These are phyloP conservation scores for Parietaria judaica DNA, from an alignment of 306 rosid species.

Conservation along the genomic window DNA sequence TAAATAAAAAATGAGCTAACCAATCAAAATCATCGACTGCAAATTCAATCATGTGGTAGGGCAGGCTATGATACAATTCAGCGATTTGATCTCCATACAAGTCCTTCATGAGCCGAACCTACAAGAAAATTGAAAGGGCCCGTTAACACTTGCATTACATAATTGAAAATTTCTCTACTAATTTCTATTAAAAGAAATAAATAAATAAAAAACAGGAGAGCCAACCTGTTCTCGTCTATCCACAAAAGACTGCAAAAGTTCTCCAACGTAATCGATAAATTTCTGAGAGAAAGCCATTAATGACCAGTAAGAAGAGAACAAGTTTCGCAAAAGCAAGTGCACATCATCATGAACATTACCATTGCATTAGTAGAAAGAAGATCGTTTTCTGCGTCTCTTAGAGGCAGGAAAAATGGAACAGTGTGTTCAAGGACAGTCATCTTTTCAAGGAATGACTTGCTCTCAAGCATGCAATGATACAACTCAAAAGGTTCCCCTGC, in stretches of 20 bases:
- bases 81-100: slow-evolving; percentile 83
- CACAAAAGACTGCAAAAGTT: slow-evolving; percentile 88
- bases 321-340: slow-evolving; percentile 12
- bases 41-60: slow-evolving; percentile 69
- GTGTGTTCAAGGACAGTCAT: slow-evolving; percentile 92
- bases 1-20: slow-evolving; percentile 40
- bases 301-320: slow-evolving; percentile 11
- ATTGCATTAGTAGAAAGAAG: slow-evolving; percentile 83
- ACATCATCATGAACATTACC: slow-evolving; percentile 47
- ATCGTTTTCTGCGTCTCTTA: slow-evolving; percentile 76
- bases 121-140: slow-evolving; percentile 19
- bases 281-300: slow-evolving; percentile 51
- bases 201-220: background rate
- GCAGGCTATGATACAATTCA: slow-evolving; percentile 77
- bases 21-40: slow-evolving; percentile 63
- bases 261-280: slow-evolving; percentile 89
- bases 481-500: slow-evolving; percentile 76
- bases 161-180: too few species aligned
- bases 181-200: too few species aligned
- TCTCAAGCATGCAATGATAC: slow-evolving; percentile 90
- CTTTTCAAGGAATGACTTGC: slow-evolving; percentile 96
- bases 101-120: slow-evolving; percentile 93
- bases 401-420: slow-evolving; percentile 78
- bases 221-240: slow-evolving; percentile 96
- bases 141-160: too few species aligned